Evolutionary conservation across 2,329 filamentous ascomycete genomes (phyloP).

Genomic region (Colletotrichum australisinense): DNA sequence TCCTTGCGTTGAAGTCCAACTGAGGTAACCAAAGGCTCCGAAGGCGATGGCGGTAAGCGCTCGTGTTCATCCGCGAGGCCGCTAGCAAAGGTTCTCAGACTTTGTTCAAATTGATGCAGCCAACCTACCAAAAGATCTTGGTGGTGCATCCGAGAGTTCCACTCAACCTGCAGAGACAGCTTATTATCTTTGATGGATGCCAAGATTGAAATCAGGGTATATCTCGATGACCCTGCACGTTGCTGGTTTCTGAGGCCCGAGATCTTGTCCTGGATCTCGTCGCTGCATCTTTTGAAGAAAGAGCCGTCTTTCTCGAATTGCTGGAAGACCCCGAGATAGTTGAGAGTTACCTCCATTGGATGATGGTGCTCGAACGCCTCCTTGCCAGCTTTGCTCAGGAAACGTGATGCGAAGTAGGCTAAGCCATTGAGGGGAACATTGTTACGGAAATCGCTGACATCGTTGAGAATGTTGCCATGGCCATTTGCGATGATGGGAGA

Average conservation of each 20-base stretch:
- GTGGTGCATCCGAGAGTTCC: constrained; percentile 23
- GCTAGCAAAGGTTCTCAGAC: not conserved
- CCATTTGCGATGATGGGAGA: constrained; percentile 43
- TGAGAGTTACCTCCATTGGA: constrained; percentile 42
- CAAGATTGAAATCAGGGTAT: constrained; percentile 19
- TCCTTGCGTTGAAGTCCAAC: not conserved
- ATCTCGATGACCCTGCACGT: constrained; percentile 2
- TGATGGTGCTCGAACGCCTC: constrained; percentile 17
- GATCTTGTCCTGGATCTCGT: not conserved
- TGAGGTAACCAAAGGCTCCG: not conserved
- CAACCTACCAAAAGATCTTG: constrained; percentile 5
- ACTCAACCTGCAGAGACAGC: constrained; percentile 9
- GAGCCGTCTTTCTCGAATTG: constrained; percentile 43
- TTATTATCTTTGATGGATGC: not conserved
- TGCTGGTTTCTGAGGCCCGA: constrained; percentile 6
- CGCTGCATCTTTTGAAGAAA: constrained; percentile 37
- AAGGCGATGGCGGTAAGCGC: not conserved
- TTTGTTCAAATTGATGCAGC: not conserved
- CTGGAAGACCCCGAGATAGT: constrained; percentile 44
- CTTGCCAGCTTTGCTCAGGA: not conserved
- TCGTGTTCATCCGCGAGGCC: not conserved
- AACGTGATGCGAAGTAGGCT: constrained; percentile 23
- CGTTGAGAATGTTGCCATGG: not conserved
- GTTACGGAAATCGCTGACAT: not conserved
- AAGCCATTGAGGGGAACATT: not conserved